Base-by-base conservation (phyloP, 1,284 basidiomycete genomes). In the Heterobasidion parviporum region DNA sequence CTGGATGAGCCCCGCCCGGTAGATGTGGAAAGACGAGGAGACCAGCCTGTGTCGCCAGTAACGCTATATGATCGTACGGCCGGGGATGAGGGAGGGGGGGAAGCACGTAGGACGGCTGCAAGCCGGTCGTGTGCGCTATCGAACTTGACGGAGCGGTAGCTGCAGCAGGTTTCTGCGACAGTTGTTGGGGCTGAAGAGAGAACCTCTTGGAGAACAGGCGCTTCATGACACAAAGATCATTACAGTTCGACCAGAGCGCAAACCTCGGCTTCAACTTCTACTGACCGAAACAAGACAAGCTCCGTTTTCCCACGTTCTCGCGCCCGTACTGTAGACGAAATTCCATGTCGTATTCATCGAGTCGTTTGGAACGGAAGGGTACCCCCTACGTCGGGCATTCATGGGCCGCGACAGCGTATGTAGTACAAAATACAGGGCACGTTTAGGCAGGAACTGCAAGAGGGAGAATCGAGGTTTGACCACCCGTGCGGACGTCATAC, bases 21-120 rank as follows among this genome's bases (percentile, higher is more conserved):
- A 74, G 61, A 62, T 82, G 76, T 33, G 83, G 85, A 52, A 82
- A 75, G 54, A 91, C 71, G 44, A 88, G 63, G 14, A 92, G 72
- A 10, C 85, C 87, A n/a, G 80, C 73, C 14, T 72, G 65, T 0
- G 83, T 78, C 3, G 75, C 77, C 47, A 83, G 65, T 34, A 91
- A 58, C 8, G 78, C 77, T 41, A 92, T 79, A 59, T 82, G 75
- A 54, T 85, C 81, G 64, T 90, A 73, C 8, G 89, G 86, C 62
- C 78, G 80, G 32, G 87, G 87, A 65, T 89, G 85, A 12, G 84
- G 85, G 8, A 87, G 67, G 0, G 88, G 78, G 4, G 87, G 83
- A 32, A 87, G 72, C 54, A 76, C 68, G 59, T 81, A 77, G 68
- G 79, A 83, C 2, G 84, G 86, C 52, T 80, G 81, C n/a, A 88